Conservation (phyloP, 805 yeast genomes). For the Nakazawaea molendinolei region DNA sequence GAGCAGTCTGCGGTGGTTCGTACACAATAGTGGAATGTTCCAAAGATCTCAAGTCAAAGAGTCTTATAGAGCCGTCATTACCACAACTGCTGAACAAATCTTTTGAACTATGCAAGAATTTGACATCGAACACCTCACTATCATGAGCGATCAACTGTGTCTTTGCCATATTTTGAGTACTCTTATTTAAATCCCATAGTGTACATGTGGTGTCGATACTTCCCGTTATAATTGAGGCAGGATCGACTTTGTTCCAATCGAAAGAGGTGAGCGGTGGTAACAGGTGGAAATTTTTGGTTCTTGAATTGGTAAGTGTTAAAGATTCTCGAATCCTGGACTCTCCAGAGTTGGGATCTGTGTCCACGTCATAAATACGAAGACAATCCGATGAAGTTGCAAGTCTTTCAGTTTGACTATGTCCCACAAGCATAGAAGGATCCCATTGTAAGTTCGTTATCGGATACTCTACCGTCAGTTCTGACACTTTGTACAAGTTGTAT, state of each 20-base stretch:
- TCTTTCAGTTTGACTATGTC: conserved; percentile 27
- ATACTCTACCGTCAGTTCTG: conserved; percentile 51
- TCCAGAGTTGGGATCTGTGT: conserved; percentile 11
- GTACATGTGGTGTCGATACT: conserved; percentile 97
- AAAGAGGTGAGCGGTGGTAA: conserved; percentile 90
- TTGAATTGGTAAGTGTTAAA: conserved; percentile 33
- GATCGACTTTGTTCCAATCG: conserved; percentile 81
- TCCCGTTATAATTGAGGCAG: conserved; percentile 69
- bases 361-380: conserved; percentile 41
- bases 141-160: conserved; percentile 97
- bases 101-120: conserved; percentile 67
- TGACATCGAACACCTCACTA: conserved; percentile 88
- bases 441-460: conserved; percentile 72
- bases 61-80: conserved; percentile 89
- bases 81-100: conserved; percentile 88
- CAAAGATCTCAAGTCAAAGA: conserved; percentile 80
- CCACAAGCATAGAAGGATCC: conserved; percentile 45
- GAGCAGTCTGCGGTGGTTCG: conserved; percentile 48
- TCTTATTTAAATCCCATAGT: conserved; percentile 77
- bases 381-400: conserved; percentile 71
- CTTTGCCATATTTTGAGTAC: conserved; percentile 54
- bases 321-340: conserved; percentile 28
- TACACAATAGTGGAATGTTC: conserved; percentile 94
- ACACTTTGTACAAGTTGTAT: conserved; percentile 36
- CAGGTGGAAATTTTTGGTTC: conserved; percentile 39